Evolutionary conservation across 2,329 filamentous ascomycete genomes (phyloP).

Genomic region (Aspergillus aculeatus): DNA sequence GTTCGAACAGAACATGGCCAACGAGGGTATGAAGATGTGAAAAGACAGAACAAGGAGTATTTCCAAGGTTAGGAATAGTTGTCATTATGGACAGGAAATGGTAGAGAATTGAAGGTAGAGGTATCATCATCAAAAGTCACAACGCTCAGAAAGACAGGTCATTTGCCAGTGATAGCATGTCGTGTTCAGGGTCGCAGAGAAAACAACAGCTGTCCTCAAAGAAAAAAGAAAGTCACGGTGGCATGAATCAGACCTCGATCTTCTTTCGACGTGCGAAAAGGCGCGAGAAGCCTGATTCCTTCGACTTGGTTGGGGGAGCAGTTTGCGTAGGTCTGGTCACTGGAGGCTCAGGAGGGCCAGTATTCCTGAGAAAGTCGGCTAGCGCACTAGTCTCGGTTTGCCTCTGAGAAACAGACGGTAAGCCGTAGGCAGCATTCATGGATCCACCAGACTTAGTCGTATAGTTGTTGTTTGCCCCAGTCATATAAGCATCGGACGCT

Average conservation of each 20-base stretch:
- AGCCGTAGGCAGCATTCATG: slow-evolving; percentile 15
- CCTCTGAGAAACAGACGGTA: slow-evolving; percentile 24
- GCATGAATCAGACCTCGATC: slow-evolving; percentile 23
- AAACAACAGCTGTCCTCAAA: slow-evolving; percentile 13
- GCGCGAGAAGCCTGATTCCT: slow-evolving; percentile 27
- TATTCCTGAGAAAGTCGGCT: slow-evolving; percentile 70
- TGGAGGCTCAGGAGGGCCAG: slow-evolving; percentile 58
- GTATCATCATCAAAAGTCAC: slow-evolving; percentile 17
- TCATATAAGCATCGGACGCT: slow-evolving; percentile 29
- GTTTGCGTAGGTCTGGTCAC: background rate
- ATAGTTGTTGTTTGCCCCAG: slow-evolving; percentile 35
- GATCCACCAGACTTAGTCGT: slow-evolving; percentile 35
- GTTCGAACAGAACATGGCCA: background rate
- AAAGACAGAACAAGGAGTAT: background rate
- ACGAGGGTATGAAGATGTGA: background rate
- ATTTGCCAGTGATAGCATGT: slow-evolving; percentile 11
- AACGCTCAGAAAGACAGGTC: slow-evolving; percentile 1
- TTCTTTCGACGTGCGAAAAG: slow-evolving; percentile 37
- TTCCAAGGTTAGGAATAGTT: slow-evolving; percentile 1
- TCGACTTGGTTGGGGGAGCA: slow-evolving; percentile 19
- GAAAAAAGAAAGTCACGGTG: slow-evolving; percentile 9
- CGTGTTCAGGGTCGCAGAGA: slow-evolving; percentile 11
- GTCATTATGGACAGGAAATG: slow-evolving; percentile 8
- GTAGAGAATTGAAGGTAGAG: slow-evolving; percentile 12
- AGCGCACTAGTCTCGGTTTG: slow-evolving; percentile 61